These are phyloP conservation scores for Barnettozyma californica DNA, from an alignment of 805 yeast species.

Conservation along the genomic window DNA sequence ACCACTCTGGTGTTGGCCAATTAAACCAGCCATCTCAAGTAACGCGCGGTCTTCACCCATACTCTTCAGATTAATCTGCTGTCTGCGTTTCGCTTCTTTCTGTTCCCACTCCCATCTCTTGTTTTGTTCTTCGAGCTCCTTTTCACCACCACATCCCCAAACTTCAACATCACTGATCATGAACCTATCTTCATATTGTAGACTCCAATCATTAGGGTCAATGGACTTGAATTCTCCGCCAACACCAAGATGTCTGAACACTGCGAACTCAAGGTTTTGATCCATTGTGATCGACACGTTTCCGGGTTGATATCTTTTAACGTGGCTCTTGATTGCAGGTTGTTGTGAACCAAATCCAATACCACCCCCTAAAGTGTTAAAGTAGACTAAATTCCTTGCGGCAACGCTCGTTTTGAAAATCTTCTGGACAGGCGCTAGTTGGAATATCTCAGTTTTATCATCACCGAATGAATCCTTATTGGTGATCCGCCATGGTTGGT, in stretches of 20 bases:
- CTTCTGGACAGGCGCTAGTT: constrained; percentile 62
- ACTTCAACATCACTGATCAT: constrained; percentile 75
- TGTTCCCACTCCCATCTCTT: constrained; percentile 90
- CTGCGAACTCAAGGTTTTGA: constrained; percentile 71
- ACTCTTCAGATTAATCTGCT: constrained; percentile 57
- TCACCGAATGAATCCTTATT: constrained; percentile 73
- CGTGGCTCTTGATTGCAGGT: constrained; percentile 46
- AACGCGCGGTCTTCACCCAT: constrained; percentile 81
- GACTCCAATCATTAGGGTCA: constrained; percentile 13
- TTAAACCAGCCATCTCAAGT: constrained; percentile 73
- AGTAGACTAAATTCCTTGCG: constrained; percentile 47
- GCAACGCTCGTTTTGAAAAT: constrained; percentile 36
- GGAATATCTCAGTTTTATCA: constrained; percentile 49
- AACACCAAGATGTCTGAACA: constrained; percentile 62
- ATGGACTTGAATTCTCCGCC: constrained; percentile 47
- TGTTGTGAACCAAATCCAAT: constrained; percentile 76
- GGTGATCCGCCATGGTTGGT: constrained; percentile 73
- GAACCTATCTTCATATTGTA: constrained; percentile 63
- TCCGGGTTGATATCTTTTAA: constrained; percentile 55
- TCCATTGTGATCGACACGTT: constrained; percentile 78
- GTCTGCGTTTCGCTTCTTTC: constrained; percentile 74
- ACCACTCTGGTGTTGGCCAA: constrained; percentile 45
- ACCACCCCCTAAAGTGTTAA: constrained; percentile 72
- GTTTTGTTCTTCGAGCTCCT: constrained; percentile 71
- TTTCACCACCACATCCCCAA: constrained; percentile 84